Base-by-base conservation (phyloP, 2,329 filamentous ascomycete species). In the Ilyonectria mors-panacis region DNA sequence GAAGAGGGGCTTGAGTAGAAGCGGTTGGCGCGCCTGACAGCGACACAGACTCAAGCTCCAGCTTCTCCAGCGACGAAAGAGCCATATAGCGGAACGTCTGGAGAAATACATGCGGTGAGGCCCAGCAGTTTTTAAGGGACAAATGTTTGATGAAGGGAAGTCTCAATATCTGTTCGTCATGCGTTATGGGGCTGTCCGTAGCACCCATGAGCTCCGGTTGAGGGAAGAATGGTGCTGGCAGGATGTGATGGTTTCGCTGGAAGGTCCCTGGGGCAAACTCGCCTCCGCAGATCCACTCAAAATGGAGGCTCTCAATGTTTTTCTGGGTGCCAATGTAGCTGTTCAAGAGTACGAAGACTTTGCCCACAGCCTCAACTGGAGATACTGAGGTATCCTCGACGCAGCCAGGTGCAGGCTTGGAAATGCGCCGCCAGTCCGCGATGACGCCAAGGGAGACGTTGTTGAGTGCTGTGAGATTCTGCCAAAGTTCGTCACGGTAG, bases 81-180 rank as follows among this genome's bases (percentile, higher is more conserved):
- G 84, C 82, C 77, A 90, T 86, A 5, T 78, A 76, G 2, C 80
- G 79, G 65, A 90, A 79, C 58, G 90, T 83, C 12, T 84, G 80
- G 35, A 85, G 74, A 35, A 93, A 82, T 2, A 89, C 82, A 45
- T 86, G 81, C 0, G 91, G 91, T 3, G 86, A 86, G 13, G 89
- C 81, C 90, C 91, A 93, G 79, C 91, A 93, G 72, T 93, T 93
- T 71, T 88, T 88, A 9, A 93, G 80, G 0, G 86, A 90, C 2
- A 94, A 78, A 56, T 88, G 82, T 66, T 88, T 82, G 26, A 93
- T 77, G 71, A 87, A 78, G 3, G 87, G 87, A 50, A 94, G 84
- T 1, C 78, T 76, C n/a, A 91, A 75, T 6, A 90, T 65, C 30
- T 80, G 76, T 1, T 81, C 73, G 42, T 77, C 73, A 17, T 77